phyloP scores from a whole-genome alignment of 257 asterid genomes.

The Capsicum rhomboideum region DNA sequence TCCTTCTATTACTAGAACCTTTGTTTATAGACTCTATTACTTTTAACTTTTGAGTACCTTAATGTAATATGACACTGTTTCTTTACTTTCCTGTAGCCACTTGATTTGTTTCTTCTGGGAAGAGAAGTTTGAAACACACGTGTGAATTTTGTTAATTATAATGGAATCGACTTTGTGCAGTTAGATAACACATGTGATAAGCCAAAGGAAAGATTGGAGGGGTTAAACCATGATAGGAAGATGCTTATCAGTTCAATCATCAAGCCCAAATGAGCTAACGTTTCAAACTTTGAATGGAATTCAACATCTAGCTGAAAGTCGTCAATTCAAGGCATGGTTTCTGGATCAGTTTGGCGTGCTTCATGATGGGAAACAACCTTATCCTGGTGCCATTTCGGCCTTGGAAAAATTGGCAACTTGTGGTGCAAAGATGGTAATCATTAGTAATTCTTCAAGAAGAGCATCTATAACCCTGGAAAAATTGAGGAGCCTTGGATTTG shows the following conservation, averaged over 20 bases:
- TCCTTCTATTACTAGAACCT: too few relatives aligned
- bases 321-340: constrained; percentile 65
- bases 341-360: constrained; percentile 96
- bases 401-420: constrained; percentile 69
- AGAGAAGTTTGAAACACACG: not conserved
- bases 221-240: not conserved
- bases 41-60: too few relatives aligned
- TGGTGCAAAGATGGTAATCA: constrained; percentile 88
- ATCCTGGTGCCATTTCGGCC: constrained; percentile 87
- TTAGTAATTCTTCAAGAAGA: constrained; percentile 93
- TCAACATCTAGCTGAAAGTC: not conserved
- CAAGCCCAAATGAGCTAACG: not conserved
- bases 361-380: constrained; percentile 91
- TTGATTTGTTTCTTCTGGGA: not conserved
- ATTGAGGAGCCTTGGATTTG: constrained; percentile 71
- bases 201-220: not conserved
- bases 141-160: not conserved
- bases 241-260: not conserved
- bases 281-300: not conserved
- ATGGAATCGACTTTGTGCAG: not conserved
- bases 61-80: too few relatives aligned
- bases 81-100: too few relatives aligned
- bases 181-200: not conserved
- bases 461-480: constrained; percentile 82
- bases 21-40: too few relatives aligned